A percentile compares a stretch with the other conserved stretches of the same genome.
Conservation (phyloP, 2,329 filamentous ascomycete genomes). For the Pestalotiopsis sp. region DNA sequence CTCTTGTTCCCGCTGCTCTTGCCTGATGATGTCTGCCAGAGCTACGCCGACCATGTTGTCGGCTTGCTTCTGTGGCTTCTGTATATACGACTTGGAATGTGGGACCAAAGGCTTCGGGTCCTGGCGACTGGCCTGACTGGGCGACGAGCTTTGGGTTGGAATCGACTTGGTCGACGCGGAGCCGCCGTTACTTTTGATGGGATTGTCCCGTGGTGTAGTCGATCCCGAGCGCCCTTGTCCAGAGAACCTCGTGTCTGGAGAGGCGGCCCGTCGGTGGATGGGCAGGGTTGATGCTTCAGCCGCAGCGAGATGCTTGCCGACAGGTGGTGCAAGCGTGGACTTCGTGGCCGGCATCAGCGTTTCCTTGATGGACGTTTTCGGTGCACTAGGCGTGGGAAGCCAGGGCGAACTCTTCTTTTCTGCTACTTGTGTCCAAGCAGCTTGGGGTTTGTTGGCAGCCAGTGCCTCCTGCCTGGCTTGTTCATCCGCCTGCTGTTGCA, state of each 20-base stretch:
- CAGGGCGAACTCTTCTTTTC: constrained; percentile 61
- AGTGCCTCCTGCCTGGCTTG: constrained; percentile 40
- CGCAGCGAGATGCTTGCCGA: constrained; percentile 45
- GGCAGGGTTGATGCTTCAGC: constrained; percentile 42
- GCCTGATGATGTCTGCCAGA: constrained; percentile 85
- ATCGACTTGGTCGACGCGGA: neutral
- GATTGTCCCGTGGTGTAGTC: constrained; percentile 17
- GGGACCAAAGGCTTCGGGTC: constrained; percentile 50
- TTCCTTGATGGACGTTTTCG: constrained; percentile 55
- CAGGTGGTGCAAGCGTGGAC: constrained; percentile 31
- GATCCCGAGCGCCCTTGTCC: constrained; percentile 48
- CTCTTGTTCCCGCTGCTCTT: constrained; percentile 85
- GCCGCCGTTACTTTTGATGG: constrained; percentile 19
- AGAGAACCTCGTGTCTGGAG: constrained; percentile 65
- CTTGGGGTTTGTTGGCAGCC: constrained; percentile 34
- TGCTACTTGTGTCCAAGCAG: constrained; percentile 48
- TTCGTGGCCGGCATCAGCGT: constrained; percentile 41
- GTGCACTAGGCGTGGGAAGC: constrained; percentile 59
- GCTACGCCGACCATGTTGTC: constrained; percentile 71
- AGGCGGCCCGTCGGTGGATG: constrained; percentile 53
- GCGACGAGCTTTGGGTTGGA: constrained; percentile 21
- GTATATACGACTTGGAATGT: constrained; percentile 64
- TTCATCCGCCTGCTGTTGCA: constrained; percentile 65
- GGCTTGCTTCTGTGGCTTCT: constrained; percentile 56
- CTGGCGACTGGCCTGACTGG: constrained; percentile 31